Percentiles rank a stretch among this genome's conserved stretches.
phyloP scores from a whole-genome alignment of 2,329 filamentous ascomycete genomes.

The Piedraia hortae region DNA sequence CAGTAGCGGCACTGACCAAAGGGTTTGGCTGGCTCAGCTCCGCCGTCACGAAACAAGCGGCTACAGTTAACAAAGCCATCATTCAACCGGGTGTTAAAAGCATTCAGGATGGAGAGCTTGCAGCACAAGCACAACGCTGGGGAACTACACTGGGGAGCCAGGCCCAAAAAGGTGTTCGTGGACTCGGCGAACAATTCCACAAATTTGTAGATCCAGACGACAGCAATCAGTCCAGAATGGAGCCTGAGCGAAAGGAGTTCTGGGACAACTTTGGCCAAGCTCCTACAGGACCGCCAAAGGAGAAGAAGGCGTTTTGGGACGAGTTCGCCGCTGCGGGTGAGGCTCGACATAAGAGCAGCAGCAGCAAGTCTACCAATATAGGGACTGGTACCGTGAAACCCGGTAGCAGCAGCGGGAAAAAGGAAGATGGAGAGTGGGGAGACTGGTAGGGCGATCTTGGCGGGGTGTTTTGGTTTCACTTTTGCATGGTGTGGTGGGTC shows the following conservation, averaged over 20 bases:
- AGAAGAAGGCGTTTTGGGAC: slow-evolving; percentile 28
- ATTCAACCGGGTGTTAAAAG: slow-evolving; percentile 80
- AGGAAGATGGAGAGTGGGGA: slow-evolving; percentile 26
- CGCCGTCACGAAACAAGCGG: slow-evolving; percentile 69
- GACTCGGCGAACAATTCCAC: slow-evolving; percentile 52
- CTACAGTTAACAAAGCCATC: slow-evolving; percentile 70
- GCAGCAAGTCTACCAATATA: slow-evolving; percentile 21
- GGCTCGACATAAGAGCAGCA: slow-evolving; percentile 8
- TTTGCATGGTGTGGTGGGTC: too few relatives aligned
- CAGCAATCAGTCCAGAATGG: slow-evolving; percentile 10
- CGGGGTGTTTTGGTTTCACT: too few relatives aligned
- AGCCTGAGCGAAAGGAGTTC: slow-evolving; percentile 51
- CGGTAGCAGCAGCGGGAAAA: slow-evolving; percentile 12
- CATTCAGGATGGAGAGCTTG: slow-evolving; percentile 31
- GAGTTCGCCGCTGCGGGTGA: slow-evolving; percentile 16
- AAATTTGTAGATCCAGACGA: slow-evolving; percentile 46
- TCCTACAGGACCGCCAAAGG: slow-evolving; percentile 21
- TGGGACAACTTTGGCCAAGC: slow-evolving; percentile 72
- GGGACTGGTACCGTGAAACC: slow-evolving; percentile 39
- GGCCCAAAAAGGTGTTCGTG: slow-evolving; percentile 38
- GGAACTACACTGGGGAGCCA: slow-evolving; percentile 26
- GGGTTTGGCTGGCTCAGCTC: slow-evolving; percentile 84
- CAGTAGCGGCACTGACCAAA: slow-evolving; percentile 64
- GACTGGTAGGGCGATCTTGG: too few relatives aligned
- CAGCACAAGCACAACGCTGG: slow-evolving; percentile 22